These are phyloP conservation scores for Thelephora aurantiotincta DNA, from an alignment of 768 basidiomycete genomes.

Conservation along the genomic window DNA sequence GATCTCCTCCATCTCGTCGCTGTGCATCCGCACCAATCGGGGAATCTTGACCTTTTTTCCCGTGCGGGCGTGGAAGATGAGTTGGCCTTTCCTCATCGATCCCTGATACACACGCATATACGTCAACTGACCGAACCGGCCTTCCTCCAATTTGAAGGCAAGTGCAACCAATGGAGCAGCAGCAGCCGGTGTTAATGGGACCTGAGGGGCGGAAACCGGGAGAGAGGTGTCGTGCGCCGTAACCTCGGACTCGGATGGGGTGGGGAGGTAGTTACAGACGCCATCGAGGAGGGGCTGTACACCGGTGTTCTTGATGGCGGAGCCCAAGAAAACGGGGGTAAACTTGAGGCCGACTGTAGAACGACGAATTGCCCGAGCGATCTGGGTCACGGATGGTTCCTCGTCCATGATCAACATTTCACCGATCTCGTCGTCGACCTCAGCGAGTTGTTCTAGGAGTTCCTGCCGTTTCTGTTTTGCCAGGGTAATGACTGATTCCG, in stretches of 20 bases:
- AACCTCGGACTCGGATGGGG: slow-evolving; percentile 65
- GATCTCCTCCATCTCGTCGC: slow-evolving; percentile 99
- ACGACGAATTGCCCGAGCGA: slow-evolving; percentile 77
- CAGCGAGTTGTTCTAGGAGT: slow-evolving; percentile 89
- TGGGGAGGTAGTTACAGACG: slow-evolving; percentile 89
- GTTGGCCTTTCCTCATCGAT: slow-evolving; percentile 68
- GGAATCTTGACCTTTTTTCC: slow-evolving; percentile 98
- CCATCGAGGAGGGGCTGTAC: slow-evolving; percentile 92
- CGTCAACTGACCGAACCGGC: slow-evolving; percentile 90
- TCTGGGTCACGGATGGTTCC: slow-evolving; percentile 53
- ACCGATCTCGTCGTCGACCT: slow-evolving; percentile 91
- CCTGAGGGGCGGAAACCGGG: slow-evolving; percentile 47
- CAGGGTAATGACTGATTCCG: slow-evolving; percentile 53
- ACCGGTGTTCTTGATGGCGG: slow-evolving; percentile 93
- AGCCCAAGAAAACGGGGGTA: slow-evolving; percentile 93
- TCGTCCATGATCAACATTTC: slow-evolving; percentile 85
- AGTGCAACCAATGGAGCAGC: slow-evolving; percentile 82
- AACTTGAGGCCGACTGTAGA: slow-evolving; percentile 82
- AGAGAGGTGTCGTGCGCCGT: slow-evolving; percentile 75
- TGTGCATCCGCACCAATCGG: slow-evolving; percentile 92
- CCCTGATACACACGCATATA: slow-evolving; percentile 99
- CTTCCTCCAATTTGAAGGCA: slow-evolving; percentile 98
- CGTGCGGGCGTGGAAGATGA: slow-evolving; percentile 85
- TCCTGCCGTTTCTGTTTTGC: slow-evolving; percentile 79
- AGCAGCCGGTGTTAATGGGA: slow-evolving; percentile 71